Base-by-base conservation (phyloP, 163 green algal genomes). In the Coccomyxa subellipsoidea region DNA sequence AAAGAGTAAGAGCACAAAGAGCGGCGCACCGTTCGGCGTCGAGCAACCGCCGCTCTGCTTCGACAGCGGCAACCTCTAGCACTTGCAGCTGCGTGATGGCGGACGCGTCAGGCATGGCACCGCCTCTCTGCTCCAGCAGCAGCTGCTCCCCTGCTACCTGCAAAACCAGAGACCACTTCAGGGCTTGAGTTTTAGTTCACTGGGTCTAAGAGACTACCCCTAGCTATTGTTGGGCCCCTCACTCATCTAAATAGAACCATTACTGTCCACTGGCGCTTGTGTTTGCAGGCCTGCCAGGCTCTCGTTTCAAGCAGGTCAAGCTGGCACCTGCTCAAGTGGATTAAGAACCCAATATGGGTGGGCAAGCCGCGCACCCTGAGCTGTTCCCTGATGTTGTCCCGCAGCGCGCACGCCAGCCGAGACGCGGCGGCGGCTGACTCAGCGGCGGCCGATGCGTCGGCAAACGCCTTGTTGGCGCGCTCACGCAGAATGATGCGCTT, bases 401-500 rank as follows among this genome's bases (percentile, higher is more conserved):
- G 76, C 2, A 39, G 69, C 15, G 27, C 29, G 21, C 7, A 4
- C 0, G 78, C 53, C 78, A 32, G 32, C 47, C 59, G 21, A 21
- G 53, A 40, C 4, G n/a, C 47, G 15, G 38, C n/a, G 23, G 78
- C 78, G 54, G 47, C 54, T 37, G 29, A n/a, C 29, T 35, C 40
- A 37, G 69, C 29, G 29, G n/a, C 37, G 18, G 32, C 80, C 32
- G 70, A 40, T 2, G 84, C 84, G 36, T 80, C 37, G 7, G 27
- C 35, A 2, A 72, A 81, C 2, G 77, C 78, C 32, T 85, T 88
- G 77, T 88, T 85, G 7, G 83, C 82, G 4, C 86, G 78, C 82
- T 89, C 84, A 36, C 82, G 70, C 36, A 89, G 59, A 21, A 92
- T 86, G 15, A 87, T 54, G 69, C 80, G 81, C 82, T 92, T 90